Conservation (phyloP, 129 eudicot species). For the Arctium lappa region DNA sequence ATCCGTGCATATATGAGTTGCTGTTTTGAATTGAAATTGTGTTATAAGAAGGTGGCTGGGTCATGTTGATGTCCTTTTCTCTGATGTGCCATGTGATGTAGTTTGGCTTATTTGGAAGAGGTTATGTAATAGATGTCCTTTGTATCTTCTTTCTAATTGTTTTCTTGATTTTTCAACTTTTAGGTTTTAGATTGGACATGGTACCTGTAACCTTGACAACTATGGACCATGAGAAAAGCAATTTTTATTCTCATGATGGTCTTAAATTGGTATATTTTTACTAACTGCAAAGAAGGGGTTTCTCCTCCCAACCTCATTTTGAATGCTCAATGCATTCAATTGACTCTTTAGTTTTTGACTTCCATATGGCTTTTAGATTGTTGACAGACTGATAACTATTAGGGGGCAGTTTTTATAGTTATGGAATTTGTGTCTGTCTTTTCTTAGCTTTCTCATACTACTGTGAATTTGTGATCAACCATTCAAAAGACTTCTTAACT, state of each 20-base stretch:
- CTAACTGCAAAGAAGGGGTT: not conserved
- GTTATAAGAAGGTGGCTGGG: not conserved
- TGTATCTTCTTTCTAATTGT: not conserved
- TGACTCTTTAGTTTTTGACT: not conserved
- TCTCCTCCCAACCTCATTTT: not conserved
- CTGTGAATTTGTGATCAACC: not conserved
- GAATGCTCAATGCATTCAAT: not conserved
- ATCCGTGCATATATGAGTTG: not conserved
- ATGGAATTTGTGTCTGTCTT: not conserved
- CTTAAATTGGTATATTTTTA: not conserved
- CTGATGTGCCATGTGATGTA: not conserved
- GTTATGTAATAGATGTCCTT: not conserved
- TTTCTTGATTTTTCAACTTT: not conserved
- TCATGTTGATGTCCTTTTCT: not conserved
- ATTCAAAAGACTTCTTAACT: not conserved
- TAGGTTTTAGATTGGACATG: not conserved
- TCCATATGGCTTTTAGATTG: not conserved
- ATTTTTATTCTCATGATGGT: not conserved
- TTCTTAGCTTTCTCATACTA: not conserved
- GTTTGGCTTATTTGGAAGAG: not conserved
- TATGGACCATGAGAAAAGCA: not conserved
- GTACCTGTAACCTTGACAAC: not conserved
- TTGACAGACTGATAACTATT: not conserved
- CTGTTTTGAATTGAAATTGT: constrained; percentile 4
- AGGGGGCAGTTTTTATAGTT: not conserved